Percentiles rank a stretch among this genome's conserved stretches.
Conservation (phyloP, 2,329 filamentous ascomycete genomes). For the Purpureocillium takamizusanense region DNA sequence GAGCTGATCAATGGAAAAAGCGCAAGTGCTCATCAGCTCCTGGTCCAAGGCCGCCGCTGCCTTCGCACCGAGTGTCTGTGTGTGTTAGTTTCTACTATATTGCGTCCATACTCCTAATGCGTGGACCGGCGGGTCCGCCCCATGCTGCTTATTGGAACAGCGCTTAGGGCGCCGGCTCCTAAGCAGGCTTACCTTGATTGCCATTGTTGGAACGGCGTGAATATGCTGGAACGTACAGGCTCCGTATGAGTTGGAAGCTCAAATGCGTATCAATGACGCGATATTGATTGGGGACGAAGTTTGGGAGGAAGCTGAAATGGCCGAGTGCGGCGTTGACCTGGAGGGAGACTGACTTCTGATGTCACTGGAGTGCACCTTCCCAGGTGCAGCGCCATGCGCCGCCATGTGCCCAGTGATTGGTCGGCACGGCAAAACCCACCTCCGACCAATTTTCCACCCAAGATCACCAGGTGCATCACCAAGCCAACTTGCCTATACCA, state of each 20-base stretch:
- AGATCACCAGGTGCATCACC: neutral
- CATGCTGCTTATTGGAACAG: neutral
- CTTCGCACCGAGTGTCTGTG: slow-evolving; percentile 70
- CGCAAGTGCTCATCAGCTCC: slow-evolving; percentile 82
- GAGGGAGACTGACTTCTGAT: too few relatives aligned
- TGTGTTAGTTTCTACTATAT: neutral
- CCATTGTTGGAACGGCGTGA: slow-evolving; percentile 12
- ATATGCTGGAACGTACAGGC: too few relatives aligned
- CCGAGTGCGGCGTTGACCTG: too few relatives aligned
- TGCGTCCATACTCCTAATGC: too few relatives aligned
- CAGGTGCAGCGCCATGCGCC: too few relatives aligned
- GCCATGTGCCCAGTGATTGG: slow-evolving; percentile 7
- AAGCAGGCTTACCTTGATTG: slow-evolving; percentile 18
- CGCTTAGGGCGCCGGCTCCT: neutral
- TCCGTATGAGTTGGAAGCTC: too few relatives aligned
- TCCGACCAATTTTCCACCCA: slow-evolving; percentile 17
- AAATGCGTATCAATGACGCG: too few relatives aligned
- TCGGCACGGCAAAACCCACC: slow-evolving; percentile 25
- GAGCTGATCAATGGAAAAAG: slow-evolving; percentile 89
- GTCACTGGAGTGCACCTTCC: too few relatives aligned
- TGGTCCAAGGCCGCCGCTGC: slow-evolving; percentile 83
- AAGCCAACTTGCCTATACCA: neutral
- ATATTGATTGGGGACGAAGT: too few relatives aligned
- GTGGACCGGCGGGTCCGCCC: too few relatives aligned
- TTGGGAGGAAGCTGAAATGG: too few relatives aligned